Evolutionary conservation across 2,329 filamentous ascomycete species (phyloP), one percentile per base, ranked within the genome.

Genomic region (Curvularia sp.): DNA sequence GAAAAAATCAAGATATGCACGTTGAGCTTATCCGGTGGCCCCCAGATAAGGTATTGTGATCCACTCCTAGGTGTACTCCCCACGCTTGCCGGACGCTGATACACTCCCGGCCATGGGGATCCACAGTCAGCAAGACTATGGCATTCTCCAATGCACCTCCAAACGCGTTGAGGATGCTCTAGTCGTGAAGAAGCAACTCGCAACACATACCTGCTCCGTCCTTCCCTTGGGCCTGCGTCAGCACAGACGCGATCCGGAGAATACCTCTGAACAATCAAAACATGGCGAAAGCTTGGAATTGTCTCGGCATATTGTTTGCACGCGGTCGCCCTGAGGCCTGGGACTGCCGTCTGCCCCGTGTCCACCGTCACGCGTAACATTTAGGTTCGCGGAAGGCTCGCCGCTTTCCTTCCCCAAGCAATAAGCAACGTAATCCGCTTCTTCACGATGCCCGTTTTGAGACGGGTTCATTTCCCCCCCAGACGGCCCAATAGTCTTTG

Each of bases 271-370:
- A 22, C 33, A 35, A 35, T 35, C 33, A 20, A 35, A 35, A 54
- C 33, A 38, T 26, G 20, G 31, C 31, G 33, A 20, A 18, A 39
- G 20, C 33, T 49, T 38, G 47, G 31, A 20, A 38, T 39, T 38
- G 42, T 49, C 49, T 56, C 47, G 48, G 49, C 49, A 38, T 28
- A 43, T 50, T 33, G 38, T 42, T 44, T 51, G 47, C n/a, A 51
- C 13, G 12, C 33, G 12, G 12, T 12, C 12, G 30, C 22, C 28
- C n/a, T 1, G 35, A 4, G 28, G 31, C 22, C 6, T 26, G 12
- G 20, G 31, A 38, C 22, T 39, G 5, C 15, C 22, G 24, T 33
- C 31, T 24, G 33, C 20, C 22, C 47, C 47, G 47, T 49, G 47
- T 49, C 31, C 30, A 49, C 30, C 15, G 33, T 49, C 47, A 49